These are phyloP conservation scores for Russula compacta DNA, from an alignment of 768 basidiomycete genomes.

Conservation along the genomic window DNA sequence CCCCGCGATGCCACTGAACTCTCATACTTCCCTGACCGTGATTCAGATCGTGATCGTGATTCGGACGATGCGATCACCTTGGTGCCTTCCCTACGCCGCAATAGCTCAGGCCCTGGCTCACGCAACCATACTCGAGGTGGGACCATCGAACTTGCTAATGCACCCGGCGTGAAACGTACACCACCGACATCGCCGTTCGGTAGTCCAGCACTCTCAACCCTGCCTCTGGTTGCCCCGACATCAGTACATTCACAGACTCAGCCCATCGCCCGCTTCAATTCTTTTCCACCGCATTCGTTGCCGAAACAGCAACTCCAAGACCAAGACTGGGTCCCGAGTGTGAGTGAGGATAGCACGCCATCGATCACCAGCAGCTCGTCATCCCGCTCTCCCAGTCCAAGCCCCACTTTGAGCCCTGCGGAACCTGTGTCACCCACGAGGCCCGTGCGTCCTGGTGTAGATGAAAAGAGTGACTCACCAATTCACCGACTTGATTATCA, in stretches of 20 bases:
- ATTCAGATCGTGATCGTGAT: constrained; percentile 13
- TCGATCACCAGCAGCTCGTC: constrained; percentile 16
- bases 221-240: not conserved
- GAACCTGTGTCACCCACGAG: not conserved
- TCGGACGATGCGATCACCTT: constrained; percentile 14
- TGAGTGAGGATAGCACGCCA: constrained; percentile 16
- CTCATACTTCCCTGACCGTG: constrained; percentile 5
- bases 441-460: not conserved
- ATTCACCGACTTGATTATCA: constrained; percentile 33
- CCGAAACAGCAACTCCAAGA: not conserved
- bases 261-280: constrained; percentile 8
- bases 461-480: constrained; percentile 1
- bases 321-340: not conserved
- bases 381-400: constrained; percentile 14
- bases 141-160: not conserved
- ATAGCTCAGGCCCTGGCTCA: not conserved
- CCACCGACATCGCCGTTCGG: constrained; percentile 14
- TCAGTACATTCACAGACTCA: constrained; percentile 6
- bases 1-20: not conserved
- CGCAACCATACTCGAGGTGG: constrained; percentile 17
- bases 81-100: constrained; percentile 10
- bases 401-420: constrained; percentile 5
- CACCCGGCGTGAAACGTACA: constrained; percentile 9
- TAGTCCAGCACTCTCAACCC: not conserved
- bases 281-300: constrained; percentile 16